These are phyloP conservation scores for Colletotrichum tabaci DNA, from an alignment of 2,329 filamentous ascomycete species.

Conservation along the genomic window DNA sequence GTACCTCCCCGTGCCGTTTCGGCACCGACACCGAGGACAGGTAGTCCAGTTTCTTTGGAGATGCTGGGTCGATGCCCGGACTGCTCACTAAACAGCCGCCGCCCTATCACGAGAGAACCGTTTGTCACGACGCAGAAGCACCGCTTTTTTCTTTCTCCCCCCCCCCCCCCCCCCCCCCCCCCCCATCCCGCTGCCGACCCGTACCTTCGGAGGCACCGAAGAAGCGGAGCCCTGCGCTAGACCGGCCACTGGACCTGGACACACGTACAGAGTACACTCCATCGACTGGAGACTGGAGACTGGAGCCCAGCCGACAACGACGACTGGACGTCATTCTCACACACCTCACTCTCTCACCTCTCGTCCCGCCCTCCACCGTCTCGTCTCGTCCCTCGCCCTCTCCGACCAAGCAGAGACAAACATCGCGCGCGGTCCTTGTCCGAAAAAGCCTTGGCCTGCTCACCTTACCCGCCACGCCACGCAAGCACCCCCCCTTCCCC, in stretches of 20 bases:
- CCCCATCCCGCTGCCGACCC: neutral
- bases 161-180: neutral
- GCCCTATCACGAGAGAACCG: conserved; percentile 26
- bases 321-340: neutral
- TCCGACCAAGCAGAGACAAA: neutral
- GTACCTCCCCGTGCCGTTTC: conserved; percentile 17
- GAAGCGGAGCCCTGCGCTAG: conserved; percentile 35
- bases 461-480: conserved; percentile 37
- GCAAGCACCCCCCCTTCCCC: conserved; percentile 33
- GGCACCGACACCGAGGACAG: conserved; percentile 33
- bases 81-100: neutral
- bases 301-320: conserved; percentile 2
- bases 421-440: conserved; percentile 25
- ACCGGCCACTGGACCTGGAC: conserved; percentile 17
- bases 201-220: conserved; percentile 38
- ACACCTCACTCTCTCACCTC: neutral
- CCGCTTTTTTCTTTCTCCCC: neutral
- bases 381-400: neutral
- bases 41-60: neutral
- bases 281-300: neutral
- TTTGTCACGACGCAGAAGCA: conserved; percentile 24
- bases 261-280: neutral
- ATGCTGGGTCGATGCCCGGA: neutral
- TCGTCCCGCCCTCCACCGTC: conserved; percentile 1
- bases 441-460: conserved; percentile 29